These are phyloP conservation scores for Ciborinia camelliae DNA, from an alignment of 2,329 filamentous ascomycete species.

Conservation along the genomic window DNA sequence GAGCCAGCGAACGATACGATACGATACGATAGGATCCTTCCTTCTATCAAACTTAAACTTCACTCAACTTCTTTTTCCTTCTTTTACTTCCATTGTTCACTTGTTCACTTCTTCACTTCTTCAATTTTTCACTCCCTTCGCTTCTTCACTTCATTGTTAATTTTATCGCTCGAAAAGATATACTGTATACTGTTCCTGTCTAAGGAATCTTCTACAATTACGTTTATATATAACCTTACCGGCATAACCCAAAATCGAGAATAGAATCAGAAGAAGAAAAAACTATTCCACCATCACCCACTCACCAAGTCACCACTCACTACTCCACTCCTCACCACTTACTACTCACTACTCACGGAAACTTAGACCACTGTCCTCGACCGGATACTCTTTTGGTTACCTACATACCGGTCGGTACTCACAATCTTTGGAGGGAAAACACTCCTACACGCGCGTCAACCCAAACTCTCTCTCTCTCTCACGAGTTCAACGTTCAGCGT, in stretches of 20 bases:
- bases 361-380: neutral
- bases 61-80: neutral
- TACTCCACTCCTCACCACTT: neutral
- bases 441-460: constrained; percentile 3
- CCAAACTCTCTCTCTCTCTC: constrained; percentile 3
- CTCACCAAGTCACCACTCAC: neutral
- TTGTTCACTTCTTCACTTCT: neutral
- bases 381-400: neutral
- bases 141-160: neutral
- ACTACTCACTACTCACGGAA: neutral
- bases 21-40: neutral
- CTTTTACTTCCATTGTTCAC: neutral
- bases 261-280: too few species aligned
- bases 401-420: too few species aligned
- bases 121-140: neutral
- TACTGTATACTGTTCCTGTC: too few species aligned
- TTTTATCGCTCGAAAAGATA: neutral
- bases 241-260: too few species aligned
- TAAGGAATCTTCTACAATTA: neutral
- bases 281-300: neutral
- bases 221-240: neutral
- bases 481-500: neutral
- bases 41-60: too few species aligned
- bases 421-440: neutral
- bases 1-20: neutral